Evolutionary conservation across 2,329 filamentous ascomycete genomes (phyloP).

Genomic region (Aureobasidium uvarum): DNA sequence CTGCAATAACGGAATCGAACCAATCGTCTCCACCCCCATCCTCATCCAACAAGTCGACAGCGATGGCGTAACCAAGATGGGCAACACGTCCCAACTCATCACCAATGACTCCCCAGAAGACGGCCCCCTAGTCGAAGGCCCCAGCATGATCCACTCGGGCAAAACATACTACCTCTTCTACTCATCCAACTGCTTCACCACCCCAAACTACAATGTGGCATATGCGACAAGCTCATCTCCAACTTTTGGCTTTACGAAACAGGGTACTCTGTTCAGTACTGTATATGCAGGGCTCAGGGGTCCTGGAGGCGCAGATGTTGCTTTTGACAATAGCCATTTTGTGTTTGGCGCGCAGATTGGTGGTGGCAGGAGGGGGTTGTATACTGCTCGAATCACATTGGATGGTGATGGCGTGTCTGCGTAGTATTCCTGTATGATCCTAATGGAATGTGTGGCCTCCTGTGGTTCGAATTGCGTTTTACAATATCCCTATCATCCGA

Average conservation of each 20-base stretch:
- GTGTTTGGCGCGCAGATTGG: conserved; percentile 31
- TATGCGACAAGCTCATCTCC: conserved; percentile 29
- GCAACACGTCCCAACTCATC: conserved; percentile 30
- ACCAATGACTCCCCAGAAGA: conserved; percentile 33
- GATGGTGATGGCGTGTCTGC: conserved; percentile 19
- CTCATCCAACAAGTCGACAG: conserved; percentile 33
- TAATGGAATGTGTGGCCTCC: too few species aligned
- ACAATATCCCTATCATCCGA: too few species aligned
- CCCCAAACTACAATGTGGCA: conserved; percentile 34
- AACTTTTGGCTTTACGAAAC: conserved; percentile 29
- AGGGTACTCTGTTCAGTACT: conserved; percentile 28
- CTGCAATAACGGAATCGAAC: conserved; percentile 31
- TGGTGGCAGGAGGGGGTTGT: conserved; percentile 28
- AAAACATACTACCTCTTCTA: conserved; percentile 38
- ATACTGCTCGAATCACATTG: conserved; percentile 25
- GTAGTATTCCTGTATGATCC: neutral
- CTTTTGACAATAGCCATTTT: conserved; percentile 29
- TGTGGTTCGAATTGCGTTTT: too few species aligned
- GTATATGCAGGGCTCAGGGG: conserved; percentile 26
- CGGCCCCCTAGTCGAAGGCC: conserved; percentile 35
- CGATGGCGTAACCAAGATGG: conserved; percentile 33
- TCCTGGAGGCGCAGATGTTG: conserved; percentile 31
- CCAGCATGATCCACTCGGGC: conserved; percentile 30
- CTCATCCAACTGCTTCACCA: conserved; percentile 35
- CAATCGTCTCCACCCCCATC: conserved; percentile 32